These are phyloP conservation scores for Tuber microsphaerosporum DNA, from an alignment of 495 filamentous ascomycete genomes.

Conservation along the genomic window DNA sequence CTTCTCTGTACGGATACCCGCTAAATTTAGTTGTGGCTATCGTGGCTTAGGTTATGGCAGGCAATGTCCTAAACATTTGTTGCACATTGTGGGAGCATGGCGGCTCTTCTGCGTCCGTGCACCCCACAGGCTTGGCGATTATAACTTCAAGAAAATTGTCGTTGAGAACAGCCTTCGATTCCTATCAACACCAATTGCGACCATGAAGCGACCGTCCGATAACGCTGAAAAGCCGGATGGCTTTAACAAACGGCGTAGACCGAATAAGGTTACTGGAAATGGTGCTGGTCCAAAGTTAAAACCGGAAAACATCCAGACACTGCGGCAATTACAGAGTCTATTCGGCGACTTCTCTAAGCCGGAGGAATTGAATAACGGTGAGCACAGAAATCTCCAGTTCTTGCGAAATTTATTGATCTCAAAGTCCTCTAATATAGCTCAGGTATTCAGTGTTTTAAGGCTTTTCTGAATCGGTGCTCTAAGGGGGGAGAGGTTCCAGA, in stretches of 20 bases:
- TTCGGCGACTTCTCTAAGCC: conserved; percentile 31
- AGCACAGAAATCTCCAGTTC: conserved; percentile 5
- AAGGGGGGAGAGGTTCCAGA: conserved; percentile 22
- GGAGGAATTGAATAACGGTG: conserved; percentile 28
- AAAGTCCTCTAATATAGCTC: not conserved
- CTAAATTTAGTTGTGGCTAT: not conserved
- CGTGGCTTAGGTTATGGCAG: not conserved
- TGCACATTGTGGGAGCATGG: not conserved
- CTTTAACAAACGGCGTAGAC: conserved; percentile 20
- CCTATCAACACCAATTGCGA: not conserved
- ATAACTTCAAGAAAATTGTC: not conserved
- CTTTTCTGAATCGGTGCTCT: conserved; percentile 28
- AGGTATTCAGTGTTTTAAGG: conserved; percentile 34
- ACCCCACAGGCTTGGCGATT: not conserved
- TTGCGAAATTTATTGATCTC: not conserved
- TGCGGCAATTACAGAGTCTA: conserved; percentile 25
- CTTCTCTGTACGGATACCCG: no score
- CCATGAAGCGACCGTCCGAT: not conserved
- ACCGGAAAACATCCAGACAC: conserved; percentile 23
- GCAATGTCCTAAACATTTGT: not conserved
- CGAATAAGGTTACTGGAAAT: conserved; percentile 7
- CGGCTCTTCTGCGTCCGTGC: not conserved
- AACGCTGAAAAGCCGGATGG: conserved; percentile 8
- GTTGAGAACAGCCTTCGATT: not conserved
- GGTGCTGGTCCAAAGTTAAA: not conserved